Evolutionary conservation across 2,329 filamentous ascomycete species (phyloP).

Genomic region (Thermothelomyces thermophilus): DNA sequence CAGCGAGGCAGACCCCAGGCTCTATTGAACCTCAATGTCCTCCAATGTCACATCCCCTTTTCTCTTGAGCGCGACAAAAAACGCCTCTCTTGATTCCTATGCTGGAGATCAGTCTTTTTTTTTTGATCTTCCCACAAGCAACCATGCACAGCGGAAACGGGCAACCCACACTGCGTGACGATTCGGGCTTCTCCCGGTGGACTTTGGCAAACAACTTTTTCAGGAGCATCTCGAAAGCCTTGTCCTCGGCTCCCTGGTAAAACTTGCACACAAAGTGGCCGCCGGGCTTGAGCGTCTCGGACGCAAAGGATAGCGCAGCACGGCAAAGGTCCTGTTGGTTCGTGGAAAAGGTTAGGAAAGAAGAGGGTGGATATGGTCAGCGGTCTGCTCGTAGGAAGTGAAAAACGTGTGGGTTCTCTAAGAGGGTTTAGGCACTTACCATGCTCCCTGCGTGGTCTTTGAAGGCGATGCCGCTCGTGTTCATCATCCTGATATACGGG

Average conservation of each 20-base stretch:
- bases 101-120: neutral
- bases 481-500: slow-evolving; percentile 98
- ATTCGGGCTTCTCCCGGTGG: slow-evolving; percentile 81
- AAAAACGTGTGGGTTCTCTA: slow-evolving; percentile 33
- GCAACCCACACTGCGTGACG: slow-evolving; percentile 69
- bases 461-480: slow-evolving; percentile 83
- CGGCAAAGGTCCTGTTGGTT: slow-evolving; percentile 71
- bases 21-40: slow-evolving; percentile 16
- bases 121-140: neutral
- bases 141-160: neutral
- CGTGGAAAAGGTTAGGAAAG: neutral
- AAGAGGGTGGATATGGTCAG: no score
- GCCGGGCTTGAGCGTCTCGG: slow-evolving; percentile 71
- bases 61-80: slow-evolving; percentile 72
- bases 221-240: slow-evolving; percentile 65
- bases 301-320: slow-evolving; percentile 77
- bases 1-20: neutral
- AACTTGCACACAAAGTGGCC: slow-evolving; percentile 98
- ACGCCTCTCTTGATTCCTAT: slow-evolving; percentile 74
- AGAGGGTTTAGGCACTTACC: no score
- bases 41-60: slow-evolving; percentile 40
- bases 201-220: slow-evolving; percentile 74
- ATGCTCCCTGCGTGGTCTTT: slow-evolving; percentile 91
- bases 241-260: slow-evolving; percentile 87
- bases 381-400: no score